Conservation (phyloP, 805 yeast genomes). For the Kluyveromyces lactis region DNA sequence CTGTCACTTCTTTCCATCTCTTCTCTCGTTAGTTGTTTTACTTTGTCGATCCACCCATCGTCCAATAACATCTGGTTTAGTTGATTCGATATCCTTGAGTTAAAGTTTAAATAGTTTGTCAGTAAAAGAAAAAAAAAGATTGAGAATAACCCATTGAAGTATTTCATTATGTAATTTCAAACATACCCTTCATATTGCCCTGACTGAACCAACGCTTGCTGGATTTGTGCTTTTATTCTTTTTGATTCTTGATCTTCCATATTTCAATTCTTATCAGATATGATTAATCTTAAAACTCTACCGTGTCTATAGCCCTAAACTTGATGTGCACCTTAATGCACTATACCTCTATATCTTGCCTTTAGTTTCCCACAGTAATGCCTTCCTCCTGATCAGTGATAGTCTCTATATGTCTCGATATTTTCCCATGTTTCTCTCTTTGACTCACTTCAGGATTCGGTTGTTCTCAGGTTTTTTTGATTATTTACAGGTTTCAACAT, state of each 20-base stretch:
- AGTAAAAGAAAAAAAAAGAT: background rate
- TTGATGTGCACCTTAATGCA: too few species aligned
- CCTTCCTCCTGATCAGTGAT: too few species aligned
- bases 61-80: conserved; percentile 59
- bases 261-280: too few species aligned
- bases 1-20: conserved; percentile 30
- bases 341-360: too few species aligned
- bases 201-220: conserved; percentile 58
- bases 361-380: too few species aligned
- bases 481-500: too few species aligned
- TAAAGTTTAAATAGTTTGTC: conserved; percentile 2
- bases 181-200: conserved; percentile 67
- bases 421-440: too few species aligned
- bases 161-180: background rate
- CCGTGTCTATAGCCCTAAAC: too few species aligned
- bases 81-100: conserved; percentile 47
- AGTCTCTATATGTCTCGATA: too few species aligned
- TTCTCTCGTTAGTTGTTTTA: conserved; percentile 52
- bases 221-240: conserved; percentile 50
- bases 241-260: background rate
- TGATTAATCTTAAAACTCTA: too few species aligned
- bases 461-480: too few species aligned
- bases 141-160: background rate
- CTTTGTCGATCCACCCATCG: conserved; percentile 81
- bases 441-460: too few species aligned